phyloP scores from a whole-genome alignment of 805 yeast genomes.

The Saccharomycopsis javanensis region DNA sequence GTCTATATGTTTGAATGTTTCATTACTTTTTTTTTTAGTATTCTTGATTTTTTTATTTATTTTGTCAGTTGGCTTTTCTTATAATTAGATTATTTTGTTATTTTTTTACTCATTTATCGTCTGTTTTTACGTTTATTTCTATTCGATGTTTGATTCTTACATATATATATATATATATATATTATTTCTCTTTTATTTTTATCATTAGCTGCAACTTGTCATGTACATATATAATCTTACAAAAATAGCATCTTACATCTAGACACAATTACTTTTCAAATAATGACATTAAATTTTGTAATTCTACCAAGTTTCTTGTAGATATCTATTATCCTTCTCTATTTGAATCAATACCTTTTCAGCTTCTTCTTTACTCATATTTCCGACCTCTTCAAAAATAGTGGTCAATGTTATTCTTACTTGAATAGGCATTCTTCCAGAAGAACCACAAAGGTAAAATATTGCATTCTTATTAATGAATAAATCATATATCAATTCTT shows the following conservation, averaged over 20 bases:
- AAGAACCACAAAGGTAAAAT: constrained; percentile 82
- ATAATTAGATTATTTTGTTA: background rate
- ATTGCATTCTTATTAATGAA: constrained; percentile 47
- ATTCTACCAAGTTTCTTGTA: constrained; percentile 82
- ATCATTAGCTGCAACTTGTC: background rate
- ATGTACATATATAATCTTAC: background rate
- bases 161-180: background rate
- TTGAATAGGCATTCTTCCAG: constrained; percentile 89
- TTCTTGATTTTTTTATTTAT: background rate
- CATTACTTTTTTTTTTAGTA: background rate
- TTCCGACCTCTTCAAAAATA: constrained; percentile 40
- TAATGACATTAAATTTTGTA: too few relatives aligned
- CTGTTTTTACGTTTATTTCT: background rate
- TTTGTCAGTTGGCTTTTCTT: background rate
- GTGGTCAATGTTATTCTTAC: constrained; percentile 72
- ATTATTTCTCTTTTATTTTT: background rate
- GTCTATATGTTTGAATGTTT: too few relatives aligned
- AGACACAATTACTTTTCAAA: background rate
- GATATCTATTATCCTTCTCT: constrained; percentile 57
- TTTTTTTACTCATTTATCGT: too few relatives aligned
- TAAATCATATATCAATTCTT: constrained; percentile 36
- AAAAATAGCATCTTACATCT: background rate
- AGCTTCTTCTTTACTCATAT: constrained; percentile 36
- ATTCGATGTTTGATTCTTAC: background rate
- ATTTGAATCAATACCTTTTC: constrained; percentile 38